Percentiles rank a stretch among this genome's conserved stretches.
phyloP scores from a whole-genome alignment of 116 monocot species.

The Cymodocea nodosa region DNA sequence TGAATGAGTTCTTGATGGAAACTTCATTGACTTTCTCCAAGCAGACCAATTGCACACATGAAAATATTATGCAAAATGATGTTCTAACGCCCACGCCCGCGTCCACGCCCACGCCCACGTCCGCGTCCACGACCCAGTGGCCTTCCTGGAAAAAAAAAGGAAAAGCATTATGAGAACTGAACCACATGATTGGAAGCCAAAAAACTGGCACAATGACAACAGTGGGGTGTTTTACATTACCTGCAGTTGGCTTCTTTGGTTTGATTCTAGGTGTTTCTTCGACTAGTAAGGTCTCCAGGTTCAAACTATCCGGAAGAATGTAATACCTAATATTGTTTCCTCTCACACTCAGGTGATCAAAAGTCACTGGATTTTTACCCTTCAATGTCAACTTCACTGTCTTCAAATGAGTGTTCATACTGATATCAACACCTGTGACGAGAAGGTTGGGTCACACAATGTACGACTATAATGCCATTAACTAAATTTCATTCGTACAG shows the following conservation, averaged over 20 bases:
- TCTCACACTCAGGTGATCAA: constrained; percentile 91
- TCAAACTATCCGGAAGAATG: constrained; percentile 95
- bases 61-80: not conserved
- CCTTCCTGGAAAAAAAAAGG: constrained; percentile 34
- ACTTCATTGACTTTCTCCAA: not conserved
- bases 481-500: too few species aligned
- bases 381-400: constrained; percentile 87
- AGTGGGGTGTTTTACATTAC: constrained; percentile 18
- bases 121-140: constrained; percentile 78
- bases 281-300: constrained; percentile 88
- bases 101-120: constrained; percentile 35
- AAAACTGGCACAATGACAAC: not conserved
- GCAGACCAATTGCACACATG: constrained; percentile 1
- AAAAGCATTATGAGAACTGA: not conserved
- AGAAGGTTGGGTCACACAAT: not conserved
- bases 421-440: constrained; percentile 77
- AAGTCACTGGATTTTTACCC: constrained; percentile 83
- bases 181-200: not conserved
- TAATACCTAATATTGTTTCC: constrained; percentile 96
- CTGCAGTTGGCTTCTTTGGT: constrained; percentile 91
- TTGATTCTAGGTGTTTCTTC: constrained; percentile 95
- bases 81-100: constrained; percentile 14
- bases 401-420: constrained; percentile 98
- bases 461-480: not conserved
- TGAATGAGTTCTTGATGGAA: not conserved